Conservation (phyloP, 2,329 filamentous ascomycete species). For the Bipolaris bicolor region DNA sequence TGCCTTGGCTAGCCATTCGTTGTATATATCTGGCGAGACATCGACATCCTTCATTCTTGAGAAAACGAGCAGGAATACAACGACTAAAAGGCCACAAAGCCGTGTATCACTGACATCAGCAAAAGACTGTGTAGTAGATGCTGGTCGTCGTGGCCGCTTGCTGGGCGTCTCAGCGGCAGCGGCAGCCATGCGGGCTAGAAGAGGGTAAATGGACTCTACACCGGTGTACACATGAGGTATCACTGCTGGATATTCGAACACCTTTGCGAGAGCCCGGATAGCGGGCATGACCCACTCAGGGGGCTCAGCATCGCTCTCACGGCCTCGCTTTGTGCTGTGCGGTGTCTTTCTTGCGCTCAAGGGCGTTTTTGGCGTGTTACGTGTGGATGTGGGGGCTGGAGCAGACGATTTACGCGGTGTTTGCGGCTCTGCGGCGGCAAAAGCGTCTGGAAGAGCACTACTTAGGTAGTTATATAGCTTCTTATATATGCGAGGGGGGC, state of each 20-base stretch:
- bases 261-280: slow-evolving; percentile 69
- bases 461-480: slow-evolving; percentile 83
- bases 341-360: slow-evolving; percentile 32
- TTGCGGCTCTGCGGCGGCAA: slow-evolving; percentile 32
- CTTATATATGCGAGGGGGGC: slow-evolving; percentile 67
- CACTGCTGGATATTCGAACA: slow-evolving; percentile 65
- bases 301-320: slow-evolving; percentile 21
- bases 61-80: slow-evolving; percentile 66
- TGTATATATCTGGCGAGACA: slow-evolving; percentile 40
- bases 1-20: slow-evolving; percentile 49
- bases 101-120: slow-evolving; percentile 27
- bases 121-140: slow-evolving; percentile 11
- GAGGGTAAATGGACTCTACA: slow-evolving; percentile 62
- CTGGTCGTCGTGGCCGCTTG: slow-evolving; percentile 58
- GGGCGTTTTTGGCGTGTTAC: slow-evolving; percentile 37
- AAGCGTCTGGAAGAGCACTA: slow-evolving; percentile 64
- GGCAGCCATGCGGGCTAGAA: slow-evolving; percentile 40
- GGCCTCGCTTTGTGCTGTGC: slow-evolving; percentile 23
- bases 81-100: slow-evolving; percentile 60
- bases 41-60: slow-evolving; percentile 50
- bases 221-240: slow-evolving; percentile 77
- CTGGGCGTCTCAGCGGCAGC: slow-evolving; percentile 44
- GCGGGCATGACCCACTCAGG: slow-evolving; percentile 70
- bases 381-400: slow-evolving; percentile 29
- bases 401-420: slow-evolving; percentile 41